Conservation (phyloP, 331 rosid genomes). For the Rhamnella rubrinervis region DNA sequence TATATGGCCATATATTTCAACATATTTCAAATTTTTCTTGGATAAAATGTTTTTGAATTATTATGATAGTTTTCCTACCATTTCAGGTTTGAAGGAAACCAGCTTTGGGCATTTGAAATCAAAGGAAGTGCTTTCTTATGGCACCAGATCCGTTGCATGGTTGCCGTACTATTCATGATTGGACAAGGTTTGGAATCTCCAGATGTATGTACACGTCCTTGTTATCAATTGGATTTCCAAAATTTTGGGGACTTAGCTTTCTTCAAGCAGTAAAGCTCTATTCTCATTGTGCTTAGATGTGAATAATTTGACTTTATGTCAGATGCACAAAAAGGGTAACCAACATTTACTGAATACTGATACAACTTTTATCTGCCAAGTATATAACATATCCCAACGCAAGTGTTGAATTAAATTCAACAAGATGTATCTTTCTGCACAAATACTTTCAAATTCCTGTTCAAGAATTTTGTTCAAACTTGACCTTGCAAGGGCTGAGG, state of each 20-base stretch:
- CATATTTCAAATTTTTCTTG: background rate
- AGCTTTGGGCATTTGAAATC: conserved; percentile 72
- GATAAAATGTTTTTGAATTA: background rate
- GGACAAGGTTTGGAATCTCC: conserved; percentile 92
- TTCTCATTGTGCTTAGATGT: background rate
- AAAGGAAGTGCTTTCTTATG: conserved; percentile 93
- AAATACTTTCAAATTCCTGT: background rate
- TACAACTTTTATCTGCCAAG: background rate
- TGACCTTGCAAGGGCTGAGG: too few species aligned
- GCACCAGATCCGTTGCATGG: conserved; percentile 99
- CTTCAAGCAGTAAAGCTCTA: background rate
- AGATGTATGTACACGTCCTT: conserved; percentile 53
- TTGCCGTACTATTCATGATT: conserved; percentile 74
- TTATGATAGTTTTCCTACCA: conserved; percentile 18
- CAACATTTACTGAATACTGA: background rate
- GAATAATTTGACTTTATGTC: background rate
- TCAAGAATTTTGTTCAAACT: too few species aligned
- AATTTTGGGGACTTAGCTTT: background rate
- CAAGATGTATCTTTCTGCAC: background rate
- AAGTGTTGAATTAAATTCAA: background rate
- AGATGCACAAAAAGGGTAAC: background rate
- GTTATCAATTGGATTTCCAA: conserved; percentile 17
- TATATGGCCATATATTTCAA: too few species aligned
- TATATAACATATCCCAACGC: background rate
- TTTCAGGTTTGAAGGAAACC: conserved; percentile 66